phyloP scores from a whole-genome alignment of 2,329 filamentous ascomycete species.

The Aotearoamyces nothofagi region DNA sequence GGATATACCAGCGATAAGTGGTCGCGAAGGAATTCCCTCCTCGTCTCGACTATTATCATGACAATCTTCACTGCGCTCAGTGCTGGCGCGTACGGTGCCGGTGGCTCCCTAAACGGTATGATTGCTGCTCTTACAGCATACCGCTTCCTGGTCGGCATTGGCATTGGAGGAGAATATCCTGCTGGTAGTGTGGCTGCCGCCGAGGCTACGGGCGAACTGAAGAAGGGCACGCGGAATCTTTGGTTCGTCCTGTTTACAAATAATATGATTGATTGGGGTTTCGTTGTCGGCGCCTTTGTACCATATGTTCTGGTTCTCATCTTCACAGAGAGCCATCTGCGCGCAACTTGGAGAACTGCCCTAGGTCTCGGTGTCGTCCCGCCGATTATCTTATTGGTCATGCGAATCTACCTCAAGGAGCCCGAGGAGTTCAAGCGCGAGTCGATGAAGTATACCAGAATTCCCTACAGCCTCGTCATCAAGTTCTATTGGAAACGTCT shows the following conservation, averaged over 20 bases:
- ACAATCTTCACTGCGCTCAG: slow-evolving; percentile 72
- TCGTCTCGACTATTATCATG: slow-evolving; percentile 69
- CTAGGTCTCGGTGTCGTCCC: slow-evolving; percentile 70
- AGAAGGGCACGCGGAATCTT: slow-evolving; percentile 64
- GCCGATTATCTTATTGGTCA: slow-evolving; percentile 52
- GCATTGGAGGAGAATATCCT: slow-evolving; percentile 74
- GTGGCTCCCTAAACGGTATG: slow-evolving; percentile 53
- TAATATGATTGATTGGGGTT: slow-evolving; percentile 73
- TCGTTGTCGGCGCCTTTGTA: slow-evolving; percentile 66
- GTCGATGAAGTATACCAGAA: slow-evolving; percentile 25
- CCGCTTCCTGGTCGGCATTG: slow-evolving; percentile 66
- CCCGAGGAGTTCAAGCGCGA: slow-evolving; percentile 55
- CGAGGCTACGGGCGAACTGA: slow-evolving; percentile 72
- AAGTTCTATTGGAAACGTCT: slow-evolving; percentile 63
- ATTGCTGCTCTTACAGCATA: slow-evolving; percentile 70
- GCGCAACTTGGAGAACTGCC: slow-evolving; percentile 68
- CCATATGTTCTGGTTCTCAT: slow-evolving; percentile 51
- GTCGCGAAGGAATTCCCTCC: slow-evolving; percentile 69
- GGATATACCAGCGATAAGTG: slow-evolving; percentile 72
- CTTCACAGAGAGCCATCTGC: slow-evolving; percentile 37
- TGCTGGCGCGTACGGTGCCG: slow-evolving; percentile 60
- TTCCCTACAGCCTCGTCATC: slow-evolving; percentile 37
- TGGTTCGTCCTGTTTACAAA: slow-evolving; percentile 92
- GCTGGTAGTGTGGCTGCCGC: slow-evolving; percentile 73
- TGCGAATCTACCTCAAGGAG: slow-evolving; percentile 62